Evolutionary conservation across 2,329 filamentous ascomycete genomes (phyloP), one percentile per base, ranked within the genome.

Genomic region (Fusarium sp.): DNA sequence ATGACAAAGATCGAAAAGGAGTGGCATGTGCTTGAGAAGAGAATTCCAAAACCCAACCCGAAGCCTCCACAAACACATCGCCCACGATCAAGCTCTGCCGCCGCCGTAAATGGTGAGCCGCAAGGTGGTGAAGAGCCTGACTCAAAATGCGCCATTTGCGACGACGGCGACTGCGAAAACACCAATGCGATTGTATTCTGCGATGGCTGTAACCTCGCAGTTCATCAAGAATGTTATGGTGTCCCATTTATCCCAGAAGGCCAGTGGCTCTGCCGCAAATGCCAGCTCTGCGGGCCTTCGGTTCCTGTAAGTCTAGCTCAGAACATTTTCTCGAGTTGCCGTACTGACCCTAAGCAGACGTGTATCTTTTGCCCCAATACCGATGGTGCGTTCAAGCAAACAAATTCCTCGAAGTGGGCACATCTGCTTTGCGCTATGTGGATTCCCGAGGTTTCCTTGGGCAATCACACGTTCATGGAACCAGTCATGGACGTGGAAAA

Each of bases 1-100:
- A 97, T 99, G 84, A 99, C 96, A 15, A 98, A 98, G 82, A 98
- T 99, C 68, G 96, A 99, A 82, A 98, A 98, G 83, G 96, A 98
- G 81, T 99, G 96, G 94, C 94, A 98, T 81, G 93, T 94, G 11
- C 86, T 99, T 13, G 96, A 99, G 82, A 98, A 97, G 85, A 90
- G 95, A 69, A 98, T 99, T 80, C 96, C 96, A 0, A 99, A 99
- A 81, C 94, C 95, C 20, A 98, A 98, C 79, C 96, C 96, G 1
- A 98, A 98, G 78, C 95, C 96, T 51, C 95, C 96, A 20, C 96
- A 98, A 83, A 98, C 95, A 7, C 95, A 98, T 80, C 89, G 96
- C 41, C 96, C 95, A 24, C 90, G 96, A 68, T 98, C 96, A 48
- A 97, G 95, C 82, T 98, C 95, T 63, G 96, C 96, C 52, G 96